Conservation (phyloP, 2,329 filamentous ascomycete species). For the Alternaria sp. region DNA sequence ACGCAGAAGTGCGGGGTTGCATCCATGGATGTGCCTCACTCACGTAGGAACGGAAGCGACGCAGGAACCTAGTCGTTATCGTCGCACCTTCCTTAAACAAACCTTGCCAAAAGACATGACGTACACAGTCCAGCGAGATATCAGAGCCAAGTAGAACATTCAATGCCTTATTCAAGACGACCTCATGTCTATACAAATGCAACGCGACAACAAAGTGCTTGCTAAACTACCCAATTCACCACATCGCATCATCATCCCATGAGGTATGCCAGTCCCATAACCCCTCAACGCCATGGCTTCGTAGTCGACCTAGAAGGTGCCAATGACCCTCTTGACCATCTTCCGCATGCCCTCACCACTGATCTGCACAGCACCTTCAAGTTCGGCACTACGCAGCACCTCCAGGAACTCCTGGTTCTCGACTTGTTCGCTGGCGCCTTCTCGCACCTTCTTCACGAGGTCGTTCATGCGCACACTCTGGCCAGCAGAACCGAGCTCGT, state of each 20-base stretch:
- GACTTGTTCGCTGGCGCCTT: constrained; percentile 62
- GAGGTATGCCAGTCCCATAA: not conserved
- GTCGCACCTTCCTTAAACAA: not conserved
- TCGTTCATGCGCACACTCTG: constrained; percentile 77
- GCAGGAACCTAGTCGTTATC: not conserved
- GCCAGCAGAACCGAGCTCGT: constrained; percentile 73
- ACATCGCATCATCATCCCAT: not conserved
- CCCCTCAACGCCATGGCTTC: not conserved
- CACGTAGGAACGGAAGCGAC: too few relatives aligned
- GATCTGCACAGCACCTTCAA: constrained; percentile 82
- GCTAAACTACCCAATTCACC: not conserved
- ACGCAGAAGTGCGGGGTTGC: not conserved
- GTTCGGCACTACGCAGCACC: constrained; percentile 78
- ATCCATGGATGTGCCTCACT: too few relatives aligned
- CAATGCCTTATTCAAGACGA: not conserved
- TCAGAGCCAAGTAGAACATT: not conserved
- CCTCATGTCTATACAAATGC: not conserved
- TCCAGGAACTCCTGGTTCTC: constrained; percentile 84
- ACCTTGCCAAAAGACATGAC: not conserved
- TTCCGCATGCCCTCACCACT: constrained; percentile 84
- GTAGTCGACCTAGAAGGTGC: constrained; percentile 27
- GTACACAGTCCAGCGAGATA: not conserved
- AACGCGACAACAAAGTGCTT: not conserved
- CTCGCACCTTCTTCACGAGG: constrained; percentile 73
- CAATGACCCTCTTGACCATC: constrained; percentile 74